Conservation (phyloP, 75 land plant genomes). For the Chamaecyparis obtusa region DNA sequence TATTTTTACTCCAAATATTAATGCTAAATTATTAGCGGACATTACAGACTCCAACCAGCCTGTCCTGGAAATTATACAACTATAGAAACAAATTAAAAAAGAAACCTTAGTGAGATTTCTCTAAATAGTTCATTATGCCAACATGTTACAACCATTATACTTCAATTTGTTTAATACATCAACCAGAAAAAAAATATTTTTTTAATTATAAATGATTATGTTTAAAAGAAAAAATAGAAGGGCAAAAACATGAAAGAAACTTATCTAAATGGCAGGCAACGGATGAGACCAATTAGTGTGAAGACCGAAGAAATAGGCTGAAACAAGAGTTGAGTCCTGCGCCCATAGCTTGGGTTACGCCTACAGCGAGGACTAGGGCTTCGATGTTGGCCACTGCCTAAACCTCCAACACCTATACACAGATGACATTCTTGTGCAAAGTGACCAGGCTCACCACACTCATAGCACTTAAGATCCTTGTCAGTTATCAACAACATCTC, state of each 20-base stretch:
- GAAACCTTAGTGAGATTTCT: constrained; percentile 10
- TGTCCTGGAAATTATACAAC: too few species aligned
- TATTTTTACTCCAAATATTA: too few species aligned
- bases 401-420: constrained; percentile 75
- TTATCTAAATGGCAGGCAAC: constrained; percentile 9
- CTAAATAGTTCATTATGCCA: constrained; percentile 7
- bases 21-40: too few species aligned
- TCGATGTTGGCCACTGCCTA: constrained; percentile 70
- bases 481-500: constrained; percentile 60
- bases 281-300: constrained; percentile 7
- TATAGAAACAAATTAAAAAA: constrained; percentile 9
- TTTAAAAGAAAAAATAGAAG: not conserved
- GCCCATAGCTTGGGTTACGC: constrained; percentile 82
- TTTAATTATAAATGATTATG: constrained; percentile 3
- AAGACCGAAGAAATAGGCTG: constrained; percentile 2
- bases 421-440: constrained; percentile 95
- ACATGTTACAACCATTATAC: not conserved
- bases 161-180: not conserved
- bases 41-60: too few species aligned
- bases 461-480: constrained; percentile 88
- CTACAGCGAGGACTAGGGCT: constrained; percentile 79
- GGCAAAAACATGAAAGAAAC: constrained; percentile 3
- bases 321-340: constrained; percentile 1
- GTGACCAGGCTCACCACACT: constrained; percentile 98
- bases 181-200: not conserved